A percentile compares a stretch with the other conserved stretches of the same genome.
Conservation (phyloP, 1,284 basidiomycete species). For the Moesziomyces globuligerus region DNA sequence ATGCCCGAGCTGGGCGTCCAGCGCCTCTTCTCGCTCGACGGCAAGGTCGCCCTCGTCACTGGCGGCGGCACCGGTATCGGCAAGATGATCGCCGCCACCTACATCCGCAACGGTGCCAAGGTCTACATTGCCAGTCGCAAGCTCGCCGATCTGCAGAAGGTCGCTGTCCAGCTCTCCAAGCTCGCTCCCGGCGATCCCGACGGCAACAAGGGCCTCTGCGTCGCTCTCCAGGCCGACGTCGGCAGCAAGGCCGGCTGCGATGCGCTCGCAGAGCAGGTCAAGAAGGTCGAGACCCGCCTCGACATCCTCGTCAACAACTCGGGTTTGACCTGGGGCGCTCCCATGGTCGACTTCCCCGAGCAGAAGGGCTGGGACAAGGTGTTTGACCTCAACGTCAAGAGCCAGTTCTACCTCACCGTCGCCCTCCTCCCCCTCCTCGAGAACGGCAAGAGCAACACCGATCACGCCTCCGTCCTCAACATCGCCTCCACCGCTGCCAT, state of each 20-base stretch:
- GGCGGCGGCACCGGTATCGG: slow-evolving; percentile 72
- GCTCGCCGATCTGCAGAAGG: slow-evolving; percentile 74
- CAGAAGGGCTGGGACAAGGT: slow-evolving; percentile 77
- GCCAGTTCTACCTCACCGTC: slow-evolving; percentile 66
- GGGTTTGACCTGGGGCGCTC: slow-evolving; percentile 79
- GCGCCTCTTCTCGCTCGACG: slow-evolving; percentile 78
- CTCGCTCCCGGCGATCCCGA: slow-evolving; percentile 50
- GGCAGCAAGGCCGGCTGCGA: slow-evolving; percentile 81
- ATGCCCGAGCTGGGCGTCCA: slow-evolving; percentile 72
- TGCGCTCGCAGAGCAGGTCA: slow-evolving; percentile 76
- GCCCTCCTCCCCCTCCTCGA: slow-evolving; percentile 61
- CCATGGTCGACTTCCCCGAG: slow-evolving; percentile 77
- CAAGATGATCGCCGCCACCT: slow-evolving; percentile 78
- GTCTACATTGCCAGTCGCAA: slow-evolving; percentile 88
- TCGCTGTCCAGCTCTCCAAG: slow-evolving; percentile 48
- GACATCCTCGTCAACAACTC: slow-evolving; percentile 68
- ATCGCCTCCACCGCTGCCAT: slow-evolving; percentile 81
- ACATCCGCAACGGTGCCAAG: slow-evolving; percentile 80
- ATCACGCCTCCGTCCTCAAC: slow-evolving; percentile 76
- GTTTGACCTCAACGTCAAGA: slow-evolving; percentile 65
- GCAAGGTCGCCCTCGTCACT: slow-evolving; percentile 78
- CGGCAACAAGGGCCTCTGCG: slow-evolving; percentile 41
- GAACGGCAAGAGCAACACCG: slow-evolving; percentile 67
- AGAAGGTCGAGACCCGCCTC: slow-evolving; percentile 75
- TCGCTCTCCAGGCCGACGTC: slow-evolving; percentile 63